Evolutionary conservation across 768 basidiomycete species (phyloP), one percentile per base, ranked within the genome.

Genomic region (Boletus fagicola): DNA sequence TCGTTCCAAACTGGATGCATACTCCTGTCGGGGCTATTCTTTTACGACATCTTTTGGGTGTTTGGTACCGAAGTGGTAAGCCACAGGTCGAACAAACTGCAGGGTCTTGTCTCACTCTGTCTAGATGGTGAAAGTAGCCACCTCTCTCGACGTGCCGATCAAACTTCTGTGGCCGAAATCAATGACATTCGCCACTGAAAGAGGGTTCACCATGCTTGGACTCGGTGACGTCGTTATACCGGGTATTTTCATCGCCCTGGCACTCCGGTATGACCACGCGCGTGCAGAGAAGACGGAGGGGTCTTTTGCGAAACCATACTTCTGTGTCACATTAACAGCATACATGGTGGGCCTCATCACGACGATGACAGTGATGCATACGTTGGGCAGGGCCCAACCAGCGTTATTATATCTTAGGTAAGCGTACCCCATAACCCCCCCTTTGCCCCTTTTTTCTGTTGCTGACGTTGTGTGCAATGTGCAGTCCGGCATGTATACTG

Each of bases 21-120:
- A 58, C 80, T 98, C 4, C 78, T 99, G 6, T 80, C 81, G 3
- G 94, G 92, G 5, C 76, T 99, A 24, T 93, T 98, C 74, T 46
- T 97, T 42, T 98, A 98, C 68, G 96, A 98, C 69, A 83, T 97
- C 40, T 96, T 87, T 82, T 97, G 92, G 92, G 93, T 95, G 3
- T 95, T 94, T 69, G 90, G 90, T 20, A 90, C 89, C 0, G 82
- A 86, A 65, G 90, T 93, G 73, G 90, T 90, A 70, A 69, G 88
- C 77, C 2, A 36, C n/a, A 20, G 38, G 9, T 50, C 31, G 58
- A 26, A 61, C 22, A 5, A 5, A 15, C 2, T 3, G 10, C 26
- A 44, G 48, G 43, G 31, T 39, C 0, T 31, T 51, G 20, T 47
- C 57, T 65, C 3, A 62, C 46, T 39, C 0, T 16, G 18, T 11